Base-by-base conservation (phyloP, 2,329 filamentous ascomycete genomes). In the Aspergillus sp. region DNA sequence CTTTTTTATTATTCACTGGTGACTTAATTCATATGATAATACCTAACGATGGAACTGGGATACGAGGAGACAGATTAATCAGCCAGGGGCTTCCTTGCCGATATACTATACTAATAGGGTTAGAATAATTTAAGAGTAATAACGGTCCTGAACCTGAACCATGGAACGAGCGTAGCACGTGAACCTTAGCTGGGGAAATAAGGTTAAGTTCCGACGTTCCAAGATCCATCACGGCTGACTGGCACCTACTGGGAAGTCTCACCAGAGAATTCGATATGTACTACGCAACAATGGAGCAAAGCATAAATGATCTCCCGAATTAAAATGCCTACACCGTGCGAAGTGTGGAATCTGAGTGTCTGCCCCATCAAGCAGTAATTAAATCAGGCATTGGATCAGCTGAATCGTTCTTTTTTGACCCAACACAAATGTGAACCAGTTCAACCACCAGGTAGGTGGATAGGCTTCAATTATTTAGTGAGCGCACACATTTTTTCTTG, bases 201-300 rank as follows among this genome's bases (percentile, higher is more conserved):
- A 65, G 63, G 63, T 65, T 65, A 65, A 63, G 63, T 62, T 65
- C 62, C 55, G 51, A 43, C 27, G 44, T 54, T 43, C 47, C 40
- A 52, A 37, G 12, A 40, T 50, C 31, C 37, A 27, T 40, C 17
- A 55, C 46, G 52, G 49, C 51, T 15, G 35, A 37, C 8, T n/a
- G 12, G 14, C n/a, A 14, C 6, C 35, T 37, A 37, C 35, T 37
- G 12, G 9, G 35, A 37, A n/a, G 15, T 37, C 12, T 5, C 35
- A 37, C 15, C 35, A 15, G 14, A 37, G 12, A 37, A 37, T n/a
- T 6, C 12, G 14, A n/a, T 37, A 37, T n/a, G n/a, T 6, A n/a
- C 15, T 37, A n/a, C 15, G 35, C 14, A 14, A 6, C 35, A 37
- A 37, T n/a, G 14, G 33, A 1, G 14, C 14, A 12, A 35, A 4